Percentiles rank a stretch among this genome's conserved stretches.
phyloP scores from a whole-genome alignment of 2,329 filamentous ascomycete genomes.

The Cryphonectria parasitica region DNA sequence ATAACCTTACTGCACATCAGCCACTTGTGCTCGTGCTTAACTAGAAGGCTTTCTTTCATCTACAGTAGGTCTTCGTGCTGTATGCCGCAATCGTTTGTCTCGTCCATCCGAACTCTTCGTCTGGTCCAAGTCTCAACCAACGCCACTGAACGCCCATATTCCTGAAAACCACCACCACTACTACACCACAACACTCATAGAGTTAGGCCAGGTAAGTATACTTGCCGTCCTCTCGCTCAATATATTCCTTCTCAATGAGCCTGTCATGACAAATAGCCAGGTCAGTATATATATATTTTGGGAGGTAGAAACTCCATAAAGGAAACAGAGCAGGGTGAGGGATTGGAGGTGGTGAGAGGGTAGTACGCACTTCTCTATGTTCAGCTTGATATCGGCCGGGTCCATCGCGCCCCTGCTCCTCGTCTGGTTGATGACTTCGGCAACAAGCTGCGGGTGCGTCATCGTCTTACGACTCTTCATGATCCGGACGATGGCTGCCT shows the following conservation, averaged over 20 bases:
- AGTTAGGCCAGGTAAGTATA: conserved; percentile 72
- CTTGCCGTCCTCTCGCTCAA: conserved; percentile 74
- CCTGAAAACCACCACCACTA: not conserved
- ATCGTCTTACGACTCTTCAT: conserved; percentile 95
- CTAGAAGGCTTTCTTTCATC: not conserved
- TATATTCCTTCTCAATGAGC: conserved; percentile 91
- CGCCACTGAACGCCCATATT: conserved; percentile 11
- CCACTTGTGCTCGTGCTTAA: not conserved
- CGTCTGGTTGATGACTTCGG: conserved; percentile 90
- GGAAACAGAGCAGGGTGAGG: too few species aligned
- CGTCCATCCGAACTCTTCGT: conserved; percentile 10
- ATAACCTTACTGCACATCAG: not conserved
- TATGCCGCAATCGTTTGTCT: conserved; percentile 4
- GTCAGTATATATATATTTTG: not conserved
- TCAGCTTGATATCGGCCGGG: conserved; percentile 87
- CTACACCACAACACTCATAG: too few species aligned
- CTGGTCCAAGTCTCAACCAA: conserved; percentile 10
- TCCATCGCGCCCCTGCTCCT: conserved; percentile 85
- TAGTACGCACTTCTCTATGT: conserved; percentile 84
- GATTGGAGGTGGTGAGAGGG: too few species aligned
- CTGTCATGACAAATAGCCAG: conserved; percentile 45
- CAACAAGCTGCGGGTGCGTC: conserved; percentile 82
- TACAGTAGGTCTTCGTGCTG: conserved; percentile 3
- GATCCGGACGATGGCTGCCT: conserved; percentile 94
- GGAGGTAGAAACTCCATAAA: not conserved